Conservation (phyloP, 108 stramenopile genomes). For the Cyclotella sp. region DNA sequence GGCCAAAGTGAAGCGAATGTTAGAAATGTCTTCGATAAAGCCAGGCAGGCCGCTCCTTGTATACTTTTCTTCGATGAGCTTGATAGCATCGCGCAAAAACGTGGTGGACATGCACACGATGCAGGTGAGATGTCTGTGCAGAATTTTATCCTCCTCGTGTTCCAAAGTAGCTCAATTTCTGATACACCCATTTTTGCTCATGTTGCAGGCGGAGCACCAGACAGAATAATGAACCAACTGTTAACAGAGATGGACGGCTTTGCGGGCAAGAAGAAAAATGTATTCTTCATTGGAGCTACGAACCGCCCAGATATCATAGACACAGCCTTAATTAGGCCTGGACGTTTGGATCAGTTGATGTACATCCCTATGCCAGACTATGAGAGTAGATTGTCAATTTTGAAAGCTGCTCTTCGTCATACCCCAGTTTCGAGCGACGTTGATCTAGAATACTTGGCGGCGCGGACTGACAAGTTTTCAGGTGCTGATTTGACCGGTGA, state of each 20-base stretch:
- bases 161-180: not conserved
- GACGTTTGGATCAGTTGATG: slow-evolving; percentile 91
- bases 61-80: slow-evolving; percentile 99
- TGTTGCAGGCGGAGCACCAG: slow-evolving; percentile 83
- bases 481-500: slow-evolving; percentile 90
- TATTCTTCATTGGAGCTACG: slow-evolving; percentile 92
- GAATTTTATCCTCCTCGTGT: not conserved
- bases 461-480: slow-evolving; percentile 86
- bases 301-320: slow-evolving; percentile 93
- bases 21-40: slow-evolving; percentile 88
- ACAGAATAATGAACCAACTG: slow-evolving; percentile 97
- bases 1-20: slow-evolving; percentile 97
- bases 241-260: slow-evolving; percentile 97
- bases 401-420: slow-evolving; percentile 91
- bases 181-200: not conserved
- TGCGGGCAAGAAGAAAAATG: slow-evolving; percentile 82
- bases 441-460: slow-evolving; percentile 79
- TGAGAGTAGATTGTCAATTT: slow-evolving; percentile 88
- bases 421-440: slow-evolving; percentile 80
- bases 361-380: slow-evolving; percentile 91
- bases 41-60: slow-evolving; percentile 83
- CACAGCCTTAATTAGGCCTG: slow-evolving; percentile 91
- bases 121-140: slow-evolving; percentile 20
- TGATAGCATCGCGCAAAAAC: slow-evolving; percentile 93
- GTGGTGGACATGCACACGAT: slow-evolving; percentile 70